Evolutionary conservation across 257 asterid species (phyloP).

Genomic region (Ajuga chamaepitys): DNA sequence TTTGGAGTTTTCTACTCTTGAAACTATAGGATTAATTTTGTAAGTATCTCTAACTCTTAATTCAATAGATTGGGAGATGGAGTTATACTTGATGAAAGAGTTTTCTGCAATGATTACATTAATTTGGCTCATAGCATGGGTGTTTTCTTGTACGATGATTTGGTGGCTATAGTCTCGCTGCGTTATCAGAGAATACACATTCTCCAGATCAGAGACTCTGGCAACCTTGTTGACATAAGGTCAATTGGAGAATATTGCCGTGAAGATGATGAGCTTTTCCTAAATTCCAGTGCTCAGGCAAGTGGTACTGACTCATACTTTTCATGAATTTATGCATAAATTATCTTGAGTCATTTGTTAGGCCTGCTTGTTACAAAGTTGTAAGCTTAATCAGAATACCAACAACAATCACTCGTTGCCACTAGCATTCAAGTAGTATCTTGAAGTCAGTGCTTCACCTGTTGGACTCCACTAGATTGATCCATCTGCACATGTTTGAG

Average conservation of each 20-base stretch:
- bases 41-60: constrained; percentile 8
- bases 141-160: constrained; percentile 89
- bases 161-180: constrained; percentile 85
- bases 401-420: background rate
- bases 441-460: background rate
- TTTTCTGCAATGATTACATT: constrained; percentile 78
- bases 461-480: background rate
- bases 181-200: constrained; percentile 94
- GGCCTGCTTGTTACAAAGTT: background rate
- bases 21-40: background rate
- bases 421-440: background rate
- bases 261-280: constrained; percentile 97
- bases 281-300: constrained; percentile 83
- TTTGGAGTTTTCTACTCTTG: constrained; percentile 8
- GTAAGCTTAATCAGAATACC: background rate
- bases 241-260: constrained; percentile 83
- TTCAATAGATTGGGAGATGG: constrained; percentile 83
- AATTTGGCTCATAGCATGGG: constrained; percentile 86
- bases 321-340: constrained; percentile 6
- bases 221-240: constrained; percentile 76
- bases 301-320: constrained; percentile 33
- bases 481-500: background rate
- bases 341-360: background rate
- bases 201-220: constrained; percentile 93
- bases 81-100: constrained; percentile 75